Conservation (phyloP, 1,284 basidiomycete genomes). For the Moniliophthora roreri region DNA sequence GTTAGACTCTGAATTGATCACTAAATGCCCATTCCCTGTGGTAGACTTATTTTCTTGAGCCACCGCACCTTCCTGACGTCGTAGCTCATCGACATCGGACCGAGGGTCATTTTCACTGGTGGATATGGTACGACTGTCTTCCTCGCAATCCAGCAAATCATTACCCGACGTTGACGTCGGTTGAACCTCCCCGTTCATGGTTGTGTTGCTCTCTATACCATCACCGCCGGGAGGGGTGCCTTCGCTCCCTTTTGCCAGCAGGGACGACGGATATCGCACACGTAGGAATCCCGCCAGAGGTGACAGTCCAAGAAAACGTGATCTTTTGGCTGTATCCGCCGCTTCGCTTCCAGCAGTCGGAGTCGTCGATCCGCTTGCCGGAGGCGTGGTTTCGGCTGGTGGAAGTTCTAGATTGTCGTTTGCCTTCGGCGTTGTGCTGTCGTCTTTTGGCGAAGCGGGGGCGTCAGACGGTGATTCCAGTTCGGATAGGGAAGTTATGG, state of each 20-base stretch:
- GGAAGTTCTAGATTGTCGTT: constrained; percentile 15
- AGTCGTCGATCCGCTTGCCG: constrained; percentile 53
- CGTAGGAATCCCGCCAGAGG: constrained; percentile 67
- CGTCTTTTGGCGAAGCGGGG: background rate
- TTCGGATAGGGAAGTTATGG: constrained; percentile 16
- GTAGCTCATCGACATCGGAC: constrained; percentile 24
- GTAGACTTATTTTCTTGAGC: constrained; percentile 1
- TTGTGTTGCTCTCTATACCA: constrained; percentile 11
- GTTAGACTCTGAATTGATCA: background rate
- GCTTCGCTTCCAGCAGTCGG: constrained; percentile 42
- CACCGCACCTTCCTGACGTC: constrained; percentile 11
- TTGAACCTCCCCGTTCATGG: constrained; percentile 23
- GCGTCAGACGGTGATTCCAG: constrained; percentile 15
- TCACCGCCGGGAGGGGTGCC: constrained; percentile 4
- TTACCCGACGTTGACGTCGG: constrained; percentile 3
- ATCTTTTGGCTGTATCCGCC: constrained; percentile 33
- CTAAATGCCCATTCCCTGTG: background rate
- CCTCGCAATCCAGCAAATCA: constrained; percentile 43
- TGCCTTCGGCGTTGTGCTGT: constrained; percentile 2
- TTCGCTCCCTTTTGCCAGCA: background rate
- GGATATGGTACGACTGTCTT: constrained; percentile 62
- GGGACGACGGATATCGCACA: constrained; percentile 52
- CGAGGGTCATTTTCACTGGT: constrained; percentile 26
- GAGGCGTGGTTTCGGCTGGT: constrained; percentile 40
- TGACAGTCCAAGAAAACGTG: constrained; percentile 52